Evolutionary conservation across 495 filamentous ascomycete species (phyloP).

Genomic region (Amorphotheca resinae): DNA sequence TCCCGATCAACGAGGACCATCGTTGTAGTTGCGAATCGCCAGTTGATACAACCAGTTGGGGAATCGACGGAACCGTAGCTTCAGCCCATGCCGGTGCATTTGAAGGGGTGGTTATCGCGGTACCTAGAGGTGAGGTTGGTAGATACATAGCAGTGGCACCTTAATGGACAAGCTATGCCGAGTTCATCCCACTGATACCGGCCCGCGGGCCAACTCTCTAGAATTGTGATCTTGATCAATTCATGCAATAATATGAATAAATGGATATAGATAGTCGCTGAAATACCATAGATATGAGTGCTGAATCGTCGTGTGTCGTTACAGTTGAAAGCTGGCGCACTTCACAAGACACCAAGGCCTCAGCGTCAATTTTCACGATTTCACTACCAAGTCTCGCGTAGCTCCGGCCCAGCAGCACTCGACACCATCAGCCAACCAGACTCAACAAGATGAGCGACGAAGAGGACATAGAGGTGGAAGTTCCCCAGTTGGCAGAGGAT

Average conservation of each 20-base stretch:
- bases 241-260: constrained; percentile 4
- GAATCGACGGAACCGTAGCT: background rate
- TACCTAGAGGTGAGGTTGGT: constrained; percentile 4
- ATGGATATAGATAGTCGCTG: background rate
- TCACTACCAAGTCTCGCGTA: background rate
- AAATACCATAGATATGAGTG: background rate
- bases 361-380: background rate
- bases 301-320: background rate
- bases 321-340: background rate
- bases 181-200: constrained; percentile 8
- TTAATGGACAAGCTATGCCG: background rate
- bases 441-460: constrained; percentile 37
- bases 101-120: constrained; percentile 1
- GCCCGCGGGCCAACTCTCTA: constrained; percentile 5
- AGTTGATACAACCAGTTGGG: background rate
- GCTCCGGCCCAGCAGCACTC: background rate
- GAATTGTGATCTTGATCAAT: background rate
- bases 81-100: background rate
- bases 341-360: background rate
- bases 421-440: background rate
- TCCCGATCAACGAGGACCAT: constrained; percentile 92
- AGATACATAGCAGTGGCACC: constrained; percentile 16
- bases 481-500: constrained; percentile 37
- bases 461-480: constrained; percentile 47
- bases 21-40: constrained; percentile 41